A percentile compares a stretch with the other conserved stretches of the same genome.
Conservation (phyloP, 768 basidiomycete species). For the Leccinum olivaceopallidum region DNA sequence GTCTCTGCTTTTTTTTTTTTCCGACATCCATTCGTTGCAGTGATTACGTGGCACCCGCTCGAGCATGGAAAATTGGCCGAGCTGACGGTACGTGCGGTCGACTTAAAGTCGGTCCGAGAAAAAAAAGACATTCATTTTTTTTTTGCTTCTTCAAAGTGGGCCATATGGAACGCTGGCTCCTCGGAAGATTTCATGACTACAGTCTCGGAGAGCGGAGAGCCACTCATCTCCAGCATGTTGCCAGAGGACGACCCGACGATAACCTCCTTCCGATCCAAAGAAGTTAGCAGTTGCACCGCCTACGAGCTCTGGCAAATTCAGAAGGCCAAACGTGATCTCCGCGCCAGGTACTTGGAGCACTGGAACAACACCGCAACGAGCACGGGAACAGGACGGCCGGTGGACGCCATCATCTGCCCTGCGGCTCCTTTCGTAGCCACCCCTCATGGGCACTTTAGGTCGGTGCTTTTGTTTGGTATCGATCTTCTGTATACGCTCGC, state of each 20-base stretch:
- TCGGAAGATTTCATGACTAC: constrained; percentile 45
- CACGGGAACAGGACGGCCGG: constrained; percentile 70
- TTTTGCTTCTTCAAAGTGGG: constrained; percentile 26
- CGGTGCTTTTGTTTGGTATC: constrained; percentile 16
- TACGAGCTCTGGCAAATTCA: constrained; percentile 72
- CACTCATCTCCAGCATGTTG: constrained; percentile 47
- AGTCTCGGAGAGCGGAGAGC: constrained; percentile 51
- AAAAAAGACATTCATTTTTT: neutral
- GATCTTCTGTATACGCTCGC: neutral
- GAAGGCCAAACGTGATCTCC: constrained; percentile 42
- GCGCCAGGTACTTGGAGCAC: constrained; percentile 57
- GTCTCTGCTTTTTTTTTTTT: neutral
- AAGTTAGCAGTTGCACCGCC: constrained; percentile 40
- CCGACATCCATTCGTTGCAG: constrained; percentile 35
- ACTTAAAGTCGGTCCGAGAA: neutral
- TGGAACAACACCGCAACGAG: constrained; percentile 54
- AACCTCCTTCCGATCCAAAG: constrained; percentile 20
- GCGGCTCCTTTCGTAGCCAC: constrained; percentile 58
- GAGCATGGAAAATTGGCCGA: constrained; percentile 50
- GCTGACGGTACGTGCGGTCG: constrained; percentile 39
- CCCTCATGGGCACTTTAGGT: constrained; percentile 63
- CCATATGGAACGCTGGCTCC: constrained; percentile 49
- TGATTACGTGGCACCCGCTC: constrained; percentile 69
- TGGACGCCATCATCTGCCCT: constrained; percentile 75
- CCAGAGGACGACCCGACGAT: constrained; percentile 28